Evolutionary conservation across 2,329 filamentous ascomycete species (phyloP).

Genomic region (Penicillium griseofulvum): DNA sequence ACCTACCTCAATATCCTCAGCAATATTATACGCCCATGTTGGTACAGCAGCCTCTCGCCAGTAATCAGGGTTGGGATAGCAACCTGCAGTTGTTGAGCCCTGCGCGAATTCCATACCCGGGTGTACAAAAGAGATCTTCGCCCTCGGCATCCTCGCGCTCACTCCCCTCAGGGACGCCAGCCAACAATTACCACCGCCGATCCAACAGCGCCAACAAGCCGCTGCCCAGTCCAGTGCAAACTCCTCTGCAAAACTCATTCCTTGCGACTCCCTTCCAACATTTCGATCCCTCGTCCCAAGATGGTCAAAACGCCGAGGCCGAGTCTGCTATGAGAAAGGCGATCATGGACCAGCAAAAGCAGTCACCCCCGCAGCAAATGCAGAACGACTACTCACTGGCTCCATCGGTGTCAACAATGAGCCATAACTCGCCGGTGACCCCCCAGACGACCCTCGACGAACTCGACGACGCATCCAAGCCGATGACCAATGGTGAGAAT

Average conservation of each 20-base stretch:
- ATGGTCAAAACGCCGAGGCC: slow-evolving; percentile 47
- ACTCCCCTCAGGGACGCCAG: slow-evolving; percentile 30
- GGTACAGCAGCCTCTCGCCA: slow-evolving; percentile 37
- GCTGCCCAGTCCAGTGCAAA: slow-evolving; percentile 56
- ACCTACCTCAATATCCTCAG: slow-evolving; percentile 30
- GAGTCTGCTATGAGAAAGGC: slow-evolving; percentile 61
- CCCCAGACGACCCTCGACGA: slow-evolving; percentile 58
- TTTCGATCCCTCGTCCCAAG: slow-evolving; percentile 44
- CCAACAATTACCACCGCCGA: slow-evolving; percentile 38
- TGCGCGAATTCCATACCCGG: slow-evolving; percentile 32
- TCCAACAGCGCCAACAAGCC: slow-evolving; percentile 48
- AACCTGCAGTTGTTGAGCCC: slow-evolving; percentile 38
- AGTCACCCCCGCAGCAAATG: slow-evolving; percentile 39
- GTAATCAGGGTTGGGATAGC: slow-evolving; percentile 37
- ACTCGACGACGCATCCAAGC: slow-evolving; percentile 50
- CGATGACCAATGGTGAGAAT: slow-evolving; percentile 56
- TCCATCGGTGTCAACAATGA: slow-evolving; percentile 59
- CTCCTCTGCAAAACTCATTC: slow-evolving; percentile 53
- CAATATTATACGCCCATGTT: slow-evolving; percentile 40
- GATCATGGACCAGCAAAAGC: slow-evolving; percentile 49
- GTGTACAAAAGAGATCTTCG: slow-evolving; percentile 40
- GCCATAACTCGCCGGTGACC: slow-evolving; percentile 61
- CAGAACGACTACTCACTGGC: slow-evolving; percentile 51
- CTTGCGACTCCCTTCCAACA: slow-evolving; percentile 47
- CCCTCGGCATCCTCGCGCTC: slow-evolving; percentile 46